Evolutionary conservation across 2,329 filamentous ascomycete genomes (phyloP), one percentile per base, ranked within the genome.

Genomic region (Colletotrichum sp.): DNA sequence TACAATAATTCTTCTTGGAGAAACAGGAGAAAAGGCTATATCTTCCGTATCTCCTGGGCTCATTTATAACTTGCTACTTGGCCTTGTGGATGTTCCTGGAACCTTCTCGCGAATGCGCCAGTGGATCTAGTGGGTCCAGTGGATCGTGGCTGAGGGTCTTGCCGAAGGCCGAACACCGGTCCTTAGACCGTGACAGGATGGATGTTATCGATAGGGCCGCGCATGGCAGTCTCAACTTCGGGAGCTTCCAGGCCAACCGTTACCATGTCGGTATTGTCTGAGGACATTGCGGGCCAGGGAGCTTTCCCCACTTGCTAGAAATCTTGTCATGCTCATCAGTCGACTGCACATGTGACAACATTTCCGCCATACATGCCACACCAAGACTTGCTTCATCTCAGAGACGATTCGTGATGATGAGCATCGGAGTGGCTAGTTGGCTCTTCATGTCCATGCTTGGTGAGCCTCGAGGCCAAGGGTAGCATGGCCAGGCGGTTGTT

Each of bases 201-300:
- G n/a, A 6, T 11, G 1, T 13, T 21, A 15, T 36, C 0, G 18
- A 57, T n/a, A 57, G 43, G 1, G 1, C n/a, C n/a, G 1, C 1
- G 11, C n/a, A 21, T 51, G 43, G 5, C 43, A 13, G 43, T 4
- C 43, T 34, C 12, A 11, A 33, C 3, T 9, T 43, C 18, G 5
- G 18, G 38, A 12, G n/a, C 8, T 2, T 43, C 16, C 5, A 43
- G 36, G 16, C 2, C 36, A 3, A 9, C 5, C 5, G 36, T 18
- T 5, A 5, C 15, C 36, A 8, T 2, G 36, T 43, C 5, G 0
- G 1, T 18, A 18, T 43, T 6, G 4, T 38, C 16, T 3, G 16
- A 3, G 5, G 16, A 3, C 9, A 12, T 47, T 47, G n/a, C 6
- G 18, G 43, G 43, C 43, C 1, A 0, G 2, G 2, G 18, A 13